Conservation (phyloP, 31 red algal species). For the Porphyra umbilicalis region DNA sequence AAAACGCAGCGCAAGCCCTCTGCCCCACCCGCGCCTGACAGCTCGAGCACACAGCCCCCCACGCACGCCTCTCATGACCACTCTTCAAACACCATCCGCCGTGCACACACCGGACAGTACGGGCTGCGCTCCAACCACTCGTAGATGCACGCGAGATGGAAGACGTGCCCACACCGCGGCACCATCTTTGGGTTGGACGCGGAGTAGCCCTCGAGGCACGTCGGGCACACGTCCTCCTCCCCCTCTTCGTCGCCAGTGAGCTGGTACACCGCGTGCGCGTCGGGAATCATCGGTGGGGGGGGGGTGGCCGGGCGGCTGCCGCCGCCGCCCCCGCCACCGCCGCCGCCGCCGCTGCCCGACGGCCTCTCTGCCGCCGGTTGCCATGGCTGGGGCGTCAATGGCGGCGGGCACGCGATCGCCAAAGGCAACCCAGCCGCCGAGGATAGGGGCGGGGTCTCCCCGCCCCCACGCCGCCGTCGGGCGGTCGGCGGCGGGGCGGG, state of each 20-base stretch:
- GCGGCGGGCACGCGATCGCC: neutral
- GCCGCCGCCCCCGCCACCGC: neutral
- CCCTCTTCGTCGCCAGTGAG: conserved; percentile 49
- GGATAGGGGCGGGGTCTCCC: neutral
- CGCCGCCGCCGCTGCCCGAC: neutral
- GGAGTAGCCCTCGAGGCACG: conserved; percentile 64
- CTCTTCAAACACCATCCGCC: conserved; percentile 7
- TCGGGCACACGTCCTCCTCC: conserved; percentile 77
- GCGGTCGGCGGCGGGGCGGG: neutral
- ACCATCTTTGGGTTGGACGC: conserved; percentile 67
- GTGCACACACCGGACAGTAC: conserved; percentile 23
- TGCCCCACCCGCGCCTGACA: too few relatives aligned
- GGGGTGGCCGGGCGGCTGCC: neutral
- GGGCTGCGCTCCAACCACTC: conserved; percentile 67
- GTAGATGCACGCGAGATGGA: conserved; percentile 80
- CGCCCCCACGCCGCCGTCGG: neutral
- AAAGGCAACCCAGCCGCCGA: too few relatives aligned
- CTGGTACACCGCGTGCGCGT: conserved; percentile 70
- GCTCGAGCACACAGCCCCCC: too few relatives aligned
- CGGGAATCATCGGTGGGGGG: conserved; percentile 69
- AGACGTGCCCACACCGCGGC: conserved; percentile 50
- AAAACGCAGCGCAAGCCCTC: too few relatives aligned
- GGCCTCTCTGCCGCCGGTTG: neutral
- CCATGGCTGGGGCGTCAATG: neutral
- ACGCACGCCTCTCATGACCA: neutral